These are phyloP conservation scores for Chalciporus piperatoides DNA, from an alignment of 1,284 basidiomycete genomes.

Conservation along the genomic window DNA sequence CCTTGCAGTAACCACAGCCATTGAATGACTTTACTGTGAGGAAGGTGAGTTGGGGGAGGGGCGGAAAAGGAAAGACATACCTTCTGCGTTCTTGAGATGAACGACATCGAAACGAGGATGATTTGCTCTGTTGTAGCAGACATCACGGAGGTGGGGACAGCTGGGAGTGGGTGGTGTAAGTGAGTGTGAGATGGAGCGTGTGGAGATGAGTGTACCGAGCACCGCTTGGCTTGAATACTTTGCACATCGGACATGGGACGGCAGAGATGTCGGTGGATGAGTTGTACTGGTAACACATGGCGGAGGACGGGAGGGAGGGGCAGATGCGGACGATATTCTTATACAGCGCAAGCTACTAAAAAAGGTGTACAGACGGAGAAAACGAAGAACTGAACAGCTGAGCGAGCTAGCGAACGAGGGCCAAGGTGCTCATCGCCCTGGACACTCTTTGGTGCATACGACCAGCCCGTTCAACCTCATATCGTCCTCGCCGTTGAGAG, in stretches of 20 bases:
- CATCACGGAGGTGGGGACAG: constrained; percentile 69
- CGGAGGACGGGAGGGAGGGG: constrained; percentile 25
- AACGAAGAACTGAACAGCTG: background rate
- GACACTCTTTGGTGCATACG: background rate
- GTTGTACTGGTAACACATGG: constrained; percentile 70
- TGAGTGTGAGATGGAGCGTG: constrained; percentile 12
- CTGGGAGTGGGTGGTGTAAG: constrained; percentile 35
- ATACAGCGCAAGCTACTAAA: constrained; percentile 33
- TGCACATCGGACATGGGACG: constrained; percentile 75
- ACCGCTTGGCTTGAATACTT: constrained; percentile 61
- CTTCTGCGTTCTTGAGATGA: constrained; percentile 79
- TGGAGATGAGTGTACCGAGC: constrained; percentile 43
- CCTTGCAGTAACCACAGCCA: constrained; percentile 84
- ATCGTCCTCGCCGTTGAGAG: background rate
- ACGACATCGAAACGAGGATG: constrained; percentile 74
- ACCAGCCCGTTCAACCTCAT: background rate
- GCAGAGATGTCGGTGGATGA: constrained; percentile 59
- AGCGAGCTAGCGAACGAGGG: background rate
- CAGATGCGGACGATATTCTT: constrained; percentile 32
- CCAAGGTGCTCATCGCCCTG: constrained; percentile 6
- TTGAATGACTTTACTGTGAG: constrained; percentile 70
- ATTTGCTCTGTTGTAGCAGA: constrained; percentile 64
- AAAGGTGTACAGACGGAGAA: constrained; percentile 24
- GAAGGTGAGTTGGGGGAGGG: constrained; percentile 6
- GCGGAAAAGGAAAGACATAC: constrained; percentile 39